Evolutionary conservation across 116 monocot species (phyloP).

Genomic region (Posidonia oceanica): DNA sequence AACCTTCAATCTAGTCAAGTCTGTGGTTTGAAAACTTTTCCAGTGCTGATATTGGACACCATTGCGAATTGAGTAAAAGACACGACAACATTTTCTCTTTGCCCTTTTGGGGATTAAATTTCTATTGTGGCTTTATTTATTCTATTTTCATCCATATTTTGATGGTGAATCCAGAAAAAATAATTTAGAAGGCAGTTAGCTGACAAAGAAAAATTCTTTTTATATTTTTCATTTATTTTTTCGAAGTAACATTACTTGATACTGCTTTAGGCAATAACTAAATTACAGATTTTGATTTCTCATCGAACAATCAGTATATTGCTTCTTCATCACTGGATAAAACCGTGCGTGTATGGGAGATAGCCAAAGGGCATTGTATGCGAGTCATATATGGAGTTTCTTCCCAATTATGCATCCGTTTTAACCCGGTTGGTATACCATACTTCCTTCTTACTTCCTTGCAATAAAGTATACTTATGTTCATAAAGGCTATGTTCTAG

Average conservation of each 20-base stretch:
- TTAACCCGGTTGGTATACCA: conserved; percentile 67
- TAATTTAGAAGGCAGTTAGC: not conserved
- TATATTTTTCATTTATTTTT: not conserved
- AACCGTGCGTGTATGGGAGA: conserved; percentile 96
- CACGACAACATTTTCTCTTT: too few species aligned
- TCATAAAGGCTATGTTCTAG: not conserved
- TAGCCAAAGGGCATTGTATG: conserved; percentile 77
- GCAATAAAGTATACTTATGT: not conserved
- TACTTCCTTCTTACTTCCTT: not conserved
- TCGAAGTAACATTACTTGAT: not conserved
- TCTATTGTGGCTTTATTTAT: too few species aligned
- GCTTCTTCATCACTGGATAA: conserved; percentile 97
- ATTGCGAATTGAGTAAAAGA: too few species aligned
- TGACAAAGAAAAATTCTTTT: not conserved
- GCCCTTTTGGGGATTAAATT: too few species aligned
- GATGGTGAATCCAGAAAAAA: not conserved
- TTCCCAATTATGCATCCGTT: conserved; percentile 89
- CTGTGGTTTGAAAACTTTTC: too few species aligned
- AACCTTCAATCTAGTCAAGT: too few species aligned
- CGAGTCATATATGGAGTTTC: conserved; percentile 93
- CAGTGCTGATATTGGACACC: too few species aligned
- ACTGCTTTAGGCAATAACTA: conserved; percentile 3
- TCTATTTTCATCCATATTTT: too few species aligned
- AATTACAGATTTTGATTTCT: conserved; percentile 98
- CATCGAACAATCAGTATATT: conserved; percentile 98